A percentile compares a stretch with the other conserved stretches of the same genome.
Evolutionary conservation across 164 flowering plant genomes (phyloP).

Genomic region (Stephania japonica): DNA sequence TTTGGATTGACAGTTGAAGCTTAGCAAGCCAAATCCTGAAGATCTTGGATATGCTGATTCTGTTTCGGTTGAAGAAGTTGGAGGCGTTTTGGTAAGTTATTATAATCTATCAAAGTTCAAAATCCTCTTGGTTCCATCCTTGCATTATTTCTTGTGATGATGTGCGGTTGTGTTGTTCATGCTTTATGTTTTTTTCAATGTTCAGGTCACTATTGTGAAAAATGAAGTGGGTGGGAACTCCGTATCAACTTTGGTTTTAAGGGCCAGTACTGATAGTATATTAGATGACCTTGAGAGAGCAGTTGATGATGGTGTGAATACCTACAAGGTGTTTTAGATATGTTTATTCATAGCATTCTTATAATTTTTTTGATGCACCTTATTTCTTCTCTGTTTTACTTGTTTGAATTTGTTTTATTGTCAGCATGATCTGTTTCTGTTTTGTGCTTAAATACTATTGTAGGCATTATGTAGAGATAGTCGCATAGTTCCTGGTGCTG

Average conservation of each 20-base stretch:
- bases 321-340: conserved; percentile 61
- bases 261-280: conserved; percentile 98
- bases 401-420: neutral
- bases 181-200: neutral
- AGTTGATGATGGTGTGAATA: conserved; percentile 94
- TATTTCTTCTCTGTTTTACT: neutral
- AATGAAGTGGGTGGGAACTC: conserved; percentile 96
- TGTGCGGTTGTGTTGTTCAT: neutral
- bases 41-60: conserved; percentile 89
- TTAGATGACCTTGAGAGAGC: conserved; percentile 99
- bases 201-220: conserved; percentile 80
- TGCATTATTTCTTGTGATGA: neutral
- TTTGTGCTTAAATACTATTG: conserved; percentile 1
- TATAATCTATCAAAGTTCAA: neutral
- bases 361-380: neutral
- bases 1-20: conserved; percentile 63
- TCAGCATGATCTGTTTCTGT: conserved; percentile 1
- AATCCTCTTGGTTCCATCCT: neutral
- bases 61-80: conserved; percentile 91
- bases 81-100: conserved; percentile 66
- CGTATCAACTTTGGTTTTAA: conserved; percentile 70
- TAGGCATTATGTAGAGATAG: conserved; percentile 96
- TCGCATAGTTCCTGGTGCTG: conserved; percentile 88
- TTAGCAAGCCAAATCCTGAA: conserved; percentile 75
- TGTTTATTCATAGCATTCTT: neutral